These are phyloP conservation scores for Basidiobolus meristosporus DNA, from an alignment of 371 early-diverging fungal genomes.

Conservation along the genomic window DNA sequence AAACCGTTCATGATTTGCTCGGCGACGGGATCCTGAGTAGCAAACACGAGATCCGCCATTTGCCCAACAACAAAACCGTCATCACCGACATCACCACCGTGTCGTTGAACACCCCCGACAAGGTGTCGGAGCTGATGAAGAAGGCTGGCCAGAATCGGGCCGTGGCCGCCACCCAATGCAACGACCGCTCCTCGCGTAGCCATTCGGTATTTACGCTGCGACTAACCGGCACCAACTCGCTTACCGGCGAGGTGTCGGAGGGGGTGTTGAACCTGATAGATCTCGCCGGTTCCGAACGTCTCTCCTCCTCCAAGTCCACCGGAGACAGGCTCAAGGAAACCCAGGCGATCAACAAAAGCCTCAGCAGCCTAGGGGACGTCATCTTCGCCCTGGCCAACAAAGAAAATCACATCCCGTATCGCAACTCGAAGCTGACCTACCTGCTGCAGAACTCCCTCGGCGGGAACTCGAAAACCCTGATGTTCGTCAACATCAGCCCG, in stretches of 20 bases:
- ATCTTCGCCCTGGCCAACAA: constrained; percentile 72
- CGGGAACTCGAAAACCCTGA: constrained; percentile 90
- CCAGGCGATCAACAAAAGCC: constrained; percentile 94
- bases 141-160: constrained; percentile 69
- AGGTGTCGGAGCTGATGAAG: constrained; percentile 44
- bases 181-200: constrained; percentile 86
- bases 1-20: constrained; percentile 76
- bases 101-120: constrained; percentile 34
- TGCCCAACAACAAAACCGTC: constrained; percentile 42
- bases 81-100: constrained; percentile 58
- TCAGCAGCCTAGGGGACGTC: constrained; percentile 86
- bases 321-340: constrained; percentile 90
- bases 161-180: constrained; percentile 80
- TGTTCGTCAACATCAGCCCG: constrained; percentile 97
- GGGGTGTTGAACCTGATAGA: constrained; percentile 89
- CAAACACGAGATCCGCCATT: constrained; percentile 72
- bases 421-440: constrained; percentile 92
- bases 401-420: constrained; percentile 81
- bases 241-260: constrained; percentile 43
- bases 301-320: constrained; percentile 69
- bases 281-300: constrained; percentile 92
- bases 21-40: constrained; percentile 15
- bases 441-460: constrained; percentile 81
- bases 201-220: constrained; percentile 89
- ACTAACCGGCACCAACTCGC: constrained; percentile 46